Conservation (phyloP, 805 yeast genomes). For the Candida dendrica region DNA sequence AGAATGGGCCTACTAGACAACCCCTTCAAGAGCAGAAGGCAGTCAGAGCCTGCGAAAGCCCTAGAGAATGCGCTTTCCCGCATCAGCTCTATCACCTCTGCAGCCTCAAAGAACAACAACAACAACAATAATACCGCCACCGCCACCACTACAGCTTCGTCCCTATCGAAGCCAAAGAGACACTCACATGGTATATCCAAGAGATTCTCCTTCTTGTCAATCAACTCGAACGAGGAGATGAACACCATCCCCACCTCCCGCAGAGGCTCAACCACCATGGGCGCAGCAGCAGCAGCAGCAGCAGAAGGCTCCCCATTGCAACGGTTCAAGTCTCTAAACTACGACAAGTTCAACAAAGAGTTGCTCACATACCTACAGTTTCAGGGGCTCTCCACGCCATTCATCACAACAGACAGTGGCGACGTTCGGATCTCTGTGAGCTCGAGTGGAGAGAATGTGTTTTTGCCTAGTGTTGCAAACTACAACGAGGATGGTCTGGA, state of each 20-base stretch:
- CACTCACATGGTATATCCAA: conserved; percentile 3
- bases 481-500: conserved; percentile 22
- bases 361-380: conserved; percentile 11
- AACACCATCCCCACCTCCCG: conserved; percentile 4
- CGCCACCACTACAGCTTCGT: too few species aligned
- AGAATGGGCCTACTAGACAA: not conserved
- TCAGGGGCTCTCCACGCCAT: conserved; percentile 16
- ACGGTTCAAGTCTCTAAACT: conserved; percentile 14
- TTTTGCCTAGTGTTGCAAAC: conserved; percentile 24
- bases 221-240: conserved; percentile 10
- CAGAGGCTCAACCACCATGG: not conserved
- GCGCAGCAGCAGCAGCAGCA: not conserved
- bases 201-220: conserved; percentile 14
- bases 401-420: conserved; percentile 7
- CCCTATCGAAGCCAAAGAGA: conserved; percentile 7
- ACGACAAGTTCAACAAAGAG: conserved; percentile 13
- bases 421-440: conserved; percentile 20
- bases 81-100: not conserved
- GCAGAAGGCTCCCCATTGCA: conserved; percentile 7
- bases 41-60: not conserved
- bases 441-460: conserved; percentile 26
- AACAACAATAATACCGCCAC: too few species aligned
- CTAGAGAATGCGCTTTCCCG: not conserved
- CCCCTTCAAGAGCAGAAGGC: not conserved
- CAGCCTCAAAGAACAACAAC: not conserved